Evolutionary conservation across 2,329 filamentous ascomycete species (phyloP).

Genomic region (Aspergillus pseudonomiae): DNA sequence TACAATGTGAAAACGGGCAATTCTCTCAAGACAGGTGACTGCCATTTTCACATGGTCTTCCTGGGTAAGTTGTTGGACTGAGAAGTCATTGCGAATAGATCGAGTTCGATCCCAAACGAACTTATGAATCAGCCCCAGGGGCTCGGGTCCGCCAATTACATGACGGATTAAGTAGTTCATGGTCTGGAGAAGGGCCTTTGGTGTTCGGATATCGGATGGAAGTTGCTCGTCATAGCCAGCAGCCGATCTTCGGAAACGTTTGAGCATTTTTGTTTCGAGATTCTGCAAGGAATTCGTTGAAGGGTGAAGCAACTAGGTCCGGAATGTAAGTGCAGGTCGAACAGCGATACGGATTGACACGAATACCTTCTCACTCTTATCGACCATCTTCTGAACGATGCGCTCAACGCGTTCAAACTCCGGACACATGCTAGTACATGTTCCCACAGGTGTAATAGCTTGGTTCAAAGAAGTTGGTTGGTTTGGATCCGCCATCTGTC

Average conservation of each 20-base stretch:
- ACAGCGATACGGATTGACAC: neutral
- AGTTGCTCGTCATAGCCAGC: slow-evolving; percentile 66
- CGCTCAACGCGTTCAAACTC: slow-evolving; percentile 65
- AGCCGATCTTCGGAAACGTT: slow-evolving; percentile 64
- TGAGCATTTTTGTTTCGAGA: slow-evolving; percentile 58
- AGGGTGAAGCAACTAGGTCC: slow-evolving; percentile 38
- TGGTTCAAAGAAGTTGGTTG: slow-evolving; percentile 62
- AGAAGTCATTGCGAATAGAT: slow-evolving; percentile 67
- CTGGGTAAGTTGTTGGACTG: slow-evolving; percentile 62
- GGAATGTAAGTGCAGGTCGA: slow-evolving; percentile 15
- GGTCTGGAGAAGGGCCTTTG: slow-evolving; percentile 50
- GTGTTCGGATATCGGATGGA: slow-evolving; percentile 65
- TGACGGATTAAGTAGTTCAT: slow-evolving; percentile 53
- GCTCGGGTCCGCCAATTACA: slow-evolving; percentile 54
- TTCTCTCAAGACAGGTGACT: slow-evolving; percentile 64
- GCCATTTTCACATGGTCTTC: slow-evolving; percentile 59
- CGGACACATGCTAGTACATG: slow-evolving; percentile 66
- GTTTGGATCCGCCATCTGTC: slow-evolving; percentile 61
- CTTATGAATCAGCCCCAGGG: slow-evolving; percentile 58
- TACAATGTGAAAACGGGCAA: slow-evolving; percentile 65
- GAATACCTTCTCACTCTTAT: slow-evolving; percentile 56
- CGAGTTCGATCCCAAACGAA: slow-evolving; percentile 69
- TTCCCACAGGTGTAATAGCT: slow-evolving; percentile 64
- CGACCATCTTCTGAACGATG: slow-evolving; percentile 64
- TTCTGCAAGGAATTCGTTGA: slow-evolving; percentile 36